Evolutionary conservation across 768 basidiomycete species (phyloP).

Genomic region (Porphyrellus cyaneotinctus): DNA sequence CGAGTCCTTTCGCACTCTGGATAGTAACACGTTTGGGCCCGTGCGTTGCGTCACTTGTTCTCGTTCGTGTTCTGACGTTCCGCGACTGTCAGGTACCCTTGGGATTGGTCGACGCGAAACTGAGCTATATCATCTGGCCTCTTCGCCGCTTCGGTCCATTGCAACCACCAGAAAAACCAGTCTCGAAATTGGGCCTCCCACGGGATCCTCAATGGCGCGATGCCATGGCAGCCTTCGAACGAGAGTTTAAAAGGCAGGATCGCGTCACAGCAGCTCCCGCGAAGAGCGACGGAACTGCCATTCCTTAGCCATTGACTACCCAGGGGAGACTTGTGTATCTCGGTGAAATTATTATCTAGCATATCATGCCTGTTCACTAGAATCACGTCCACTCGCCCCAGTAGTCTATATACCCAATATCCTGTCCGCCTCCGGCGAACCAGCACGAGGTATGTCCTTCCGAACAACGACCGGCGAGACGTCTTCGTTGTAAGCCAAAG

Average conservation of each 20-base stretch:
- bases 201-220: conserved; percentile 25
- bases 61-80: not conserved
- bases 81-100: conserved; percentile 35
- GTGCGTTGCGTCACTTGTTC: conserved; percentile 34
- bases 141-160: conserved; percentile 42
- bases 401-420: conserved; percentile 35
- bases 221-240: conserved; percentile 30
- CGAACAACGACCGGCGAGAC: conserved; percentile 43
- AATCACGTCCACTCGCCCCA: conserved; percentile 2
- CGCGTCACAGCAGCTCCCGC: conserved; percentile 14
- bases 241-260: conserved; percentile 23
- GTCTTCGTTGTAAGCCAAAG: conserved; percentile 41
- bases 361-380: not conserved
- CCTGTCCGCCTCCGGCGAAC: conserved; percentile 42
- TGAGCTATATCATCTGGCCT: conserved; percentile 51
- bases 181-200: conserved; percentile 15
- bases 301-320: conserved; percentile 1
- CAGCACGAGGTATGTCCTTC: conserved; percentile 42
- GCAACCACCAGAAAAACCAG: conserved; percentile 20
- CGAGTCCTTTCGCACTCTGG: conserved; percentile 45
- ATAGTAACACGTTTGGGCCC: conserved; percentile 71
- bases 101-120: conserved; percentile 48
- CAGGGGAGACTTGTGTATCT: not conserved
- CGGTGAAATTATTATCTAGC: too few relatives aligned
- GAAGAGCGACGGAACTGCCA: not conserved